Evolutionary conservation across 768 basidiomycete genomes (phyloP), one percentile per base, ranked within the genome.

Genomic region (Tricholoma sp.): DNA sequence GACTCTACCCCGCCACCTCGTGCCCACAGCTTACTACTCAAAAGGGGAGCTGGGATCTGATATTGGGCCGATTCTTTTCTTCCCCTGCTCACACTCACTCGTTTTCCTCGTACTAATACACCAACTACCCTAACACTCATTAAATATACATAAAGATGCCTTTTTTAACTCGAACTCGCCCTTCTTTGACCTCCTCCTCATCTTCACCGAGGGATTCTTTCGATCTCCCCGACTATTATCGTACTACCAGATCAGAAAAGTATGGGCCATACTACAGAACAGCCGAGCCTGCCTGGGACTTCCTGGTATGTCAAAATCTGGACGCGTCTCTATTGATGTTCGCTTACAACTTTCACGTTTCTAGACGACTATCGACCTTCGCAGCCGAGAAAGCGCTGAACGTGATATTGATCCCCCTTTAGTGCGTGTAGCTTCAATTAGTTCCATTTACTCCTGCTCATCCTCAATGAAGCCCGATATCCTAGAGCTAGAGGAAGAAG

Each of bases 211-310:
- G 37, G 17, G 52, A 53, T 31, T 53, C 52, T 4, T 31, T 45
- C 6, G 36, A 37, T 42, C 39, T 53, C 15, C 52, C 52, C 6
- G 52, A 53, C 29, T 53, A 53, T 13, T 53, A 53, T 42, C 52
- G 52, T 32, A 37, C 31, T 20, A 53, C 52, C 39, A 34, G n/a
- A 12, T 10, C 29, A 13, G 52, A 53, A 17, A 41, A 53, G 18
- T 53, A 53, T 17, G 52, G 52, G n/a, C 52, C 39, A 10, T 53
- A 42, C 41, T 53, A 28, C 41, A 53, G 37, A 18, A 42, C 41
- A 42, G 17, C 41, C 11, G 28, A 41, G 41, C 41, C 52, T 13
- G 28, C 20, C 17, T 24, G 17, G 4, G 52, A 53, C n/a, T 31
- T 44, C 6, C 42, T 31, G 52, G 52, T 44, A 37, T 20, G 32